Evolutionary conservation across 31 red algal species (phyloP), one percentile per base, ranked within the genome.

Genomic region (Asparagopsis taxiformis): DNA sequence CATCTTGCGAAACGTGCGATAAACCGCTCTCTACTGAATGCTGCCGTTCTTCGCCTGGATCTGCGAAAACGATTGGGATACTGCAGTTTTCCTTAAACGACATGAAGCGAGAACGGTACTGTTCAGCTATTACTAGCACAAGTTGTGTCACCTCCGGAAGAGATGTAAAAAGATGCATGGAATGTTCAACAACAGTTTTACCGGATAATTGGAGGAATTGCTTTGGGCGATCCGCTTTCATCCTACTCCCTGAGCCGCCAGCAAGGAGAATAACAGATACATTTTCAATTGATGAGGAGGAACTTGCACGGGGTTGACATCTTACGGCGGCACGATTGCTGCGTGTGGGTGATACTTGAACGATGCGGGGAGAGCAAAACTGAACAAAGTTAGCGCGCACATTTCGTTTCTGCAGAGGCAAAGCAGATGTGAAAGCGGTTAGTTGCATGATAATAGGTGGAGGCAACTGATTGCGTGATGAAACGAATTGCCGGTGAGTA

Each of bases 261-360:
- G 94, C 94, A 7, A 97, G 61, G 53, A 97, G 70, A 33, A 97
- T 93, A 33, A 95, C 84, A 31, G 78, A 75, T 23, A 90, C 85
- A 20, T 82, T 36, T 38, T 32, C n/a, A 32, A 60, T 52, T 33
- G 53, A 25, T 1, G 85, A 33, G n/a, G 62, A 38, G 22, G 74
- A 37, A 2, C 13, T 39, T 23, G 29, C 13, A 31, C 24, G 31
- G 29, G 6, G 35, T 13, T 0, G 31, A 39, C 9, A 6, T 7
- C 31, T 15, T 51, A 15, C 24, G 63, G 25, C 9, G 63, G 16
- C 37, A 41, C n/a, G n/a, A n/a, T n/a, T n/a, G n/a, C n/a, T n/a
- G n/a, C n/a, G n/a, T n/a, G n/a, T n/a, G n/a, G n/a, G n/a, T n/a
- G n/a, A n/a, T n/a, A n/a, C n/a, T n/a, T n/a, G n/a, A n/a, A n/a